These are phyloP conservation scores for Syzygium aromaticum DNA, from an alignment of 345 rosid genomes.

Conservation along the genomic window DNA sequence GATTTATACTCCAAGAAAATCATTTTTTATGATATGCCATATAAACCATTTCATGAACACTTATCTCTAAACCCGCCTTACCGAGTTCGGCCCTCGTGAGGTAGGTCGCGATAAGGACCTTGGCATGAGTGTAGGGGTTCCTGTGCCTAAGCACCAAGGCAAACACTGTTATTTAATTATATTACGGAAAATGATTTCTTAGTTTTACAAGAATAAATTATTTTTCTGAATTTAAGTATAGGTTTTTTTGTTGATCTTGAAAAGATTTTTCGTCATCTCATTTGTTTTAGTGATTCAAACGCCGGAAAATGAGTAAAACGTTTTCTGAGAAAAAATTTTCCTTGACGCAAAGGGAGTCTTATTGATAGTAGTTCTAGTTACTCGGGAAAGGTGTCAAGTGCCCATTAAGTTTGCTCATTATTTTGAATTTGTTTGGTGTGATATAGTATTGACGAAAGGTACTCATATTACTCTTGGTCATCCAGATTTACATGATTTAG, in stretches of 20 bases:
- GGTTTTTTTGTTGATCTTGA: neutral
- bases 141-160: rapidly evolving
- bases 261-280: neutral
- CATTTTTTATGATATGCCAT: too few relatives aligned
- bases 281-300: neutral
- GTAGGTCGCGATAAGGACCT: too few relatives aligned
- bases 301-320: neutral
- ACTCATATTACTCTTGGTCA: neutral
- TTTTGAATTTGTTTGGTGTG: neutral
- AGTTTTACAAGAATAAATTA: too few relatives aligned
- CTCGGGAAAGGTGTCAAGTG: neutral
- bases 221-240: too few relatives aligned
- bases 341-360: neutral
- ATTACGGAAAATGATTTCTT: neutral
- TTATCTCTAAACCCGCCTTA: too few relatives aligned
- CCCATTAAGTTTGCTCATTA: neutral
- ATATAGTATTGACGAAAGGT: neutral
- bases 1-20: too few relatives aligned
- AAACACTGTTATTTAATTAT: too few relatives aligned
- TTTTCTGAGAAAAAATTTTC: neutral
- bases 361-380: neutral
- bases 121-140: neutral
- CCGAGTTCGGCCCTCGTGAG: too few relatives aligned
- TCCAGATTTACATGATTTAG: neutral
- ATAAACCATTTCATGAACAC: too few relatives aligned